Evolutionary conservation across 2,329 filamentous ascomycete species (phyloP).

Genomic region (Trichoderma sp.): DNA sequence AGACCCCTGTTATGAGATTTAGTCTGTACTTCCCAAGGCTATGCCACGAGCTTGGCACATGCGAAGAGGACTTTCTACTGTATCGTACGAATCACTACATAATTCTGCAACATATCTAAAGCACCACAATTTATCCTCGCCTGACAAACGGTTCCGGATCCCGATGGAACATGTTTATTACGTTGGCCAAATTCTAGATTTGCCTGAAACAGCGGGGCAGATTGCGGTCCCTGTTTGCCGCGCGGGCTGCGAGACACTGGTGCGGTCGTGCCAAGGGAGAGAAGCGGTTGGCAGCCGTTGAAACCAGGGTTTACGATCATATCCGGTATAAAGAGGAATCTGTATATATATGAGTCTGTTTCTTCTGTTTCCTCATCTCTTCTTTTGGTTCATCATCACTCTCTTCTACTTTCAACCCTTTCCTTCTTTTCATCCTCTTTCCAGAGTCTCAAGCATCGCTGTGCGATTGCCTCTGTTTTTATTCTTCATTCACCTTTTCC

Average conservation of each 20-base stretch:
- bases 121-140: neutral
- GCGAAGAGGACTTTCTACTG: neutral
- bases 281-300: neutral
- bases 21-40: neutral
- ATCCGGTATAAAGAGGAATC: neutral
- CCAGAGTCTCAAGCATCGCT: constrained; percentile 19
- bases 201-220: constrained; percentile 15
- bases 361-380: neutral
- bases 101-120: neutral
- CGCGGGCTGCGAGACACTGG: constrained; percentile 12
- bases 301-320: neutral
- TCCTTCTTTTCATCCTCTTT: neutral
- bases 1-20: neutral
- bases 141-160: neutral
- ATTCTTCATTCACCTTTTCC: neutral
- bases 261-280: neutral
- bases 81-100: neutral
- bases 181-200: neutral
- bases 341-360: constrained; percentile 2
- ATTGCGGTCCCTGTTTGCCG: constrained; percentile 4
- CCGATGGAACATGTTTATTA: neutral
- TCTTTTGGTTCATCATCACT: neutral
- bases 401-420: neutral
- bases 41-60: neutral
- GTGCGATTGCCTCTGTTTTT: constrained; percentile 9